These are phyloP conservation scores for Beverwykella pulmonaria DNA, from an alignment of 495 filamentous ascomycete genomes.

Conservation along the genomic window DNA sequence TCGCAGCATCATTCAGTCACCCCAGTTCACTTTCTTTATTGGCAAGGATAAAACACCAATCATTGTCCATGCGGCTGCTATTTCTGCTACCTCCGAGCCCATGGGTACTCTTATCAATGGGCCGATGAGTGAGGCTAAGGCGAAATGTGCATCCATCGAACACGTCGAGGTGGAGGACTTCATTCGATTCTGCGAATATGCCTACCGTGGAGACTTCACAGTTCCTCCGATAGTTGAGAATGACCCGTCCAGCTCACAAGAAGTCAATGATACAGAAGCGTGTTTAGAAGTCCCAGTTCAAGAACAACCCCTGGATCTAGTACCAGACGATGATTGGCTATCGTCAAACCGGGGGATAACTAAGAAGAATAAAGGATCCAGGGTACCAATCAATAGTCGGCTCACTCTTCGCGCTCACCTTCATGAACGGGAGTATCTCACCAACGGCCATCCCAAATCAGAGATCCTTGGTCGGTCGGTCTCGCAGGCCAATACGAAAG, in stretches of 20 bases:
- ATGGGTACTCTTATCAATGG: conserved; percentile 27
- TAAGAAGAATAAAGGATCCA: not conserved
- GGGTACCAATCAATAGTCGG: not conserved
- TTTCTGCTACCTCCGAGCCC: conserved; percentile 1
- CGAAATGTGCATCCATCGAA: conserved; percentile 2
- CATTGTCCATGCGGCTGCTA: conserved; percentile 16
- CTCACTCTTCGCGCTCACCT: not conserved
- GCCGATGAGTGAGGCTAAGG: conserved; percentile 13
- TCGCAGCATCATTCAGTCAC: conserved; percentile 6
- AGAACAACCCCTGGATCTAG: no score
- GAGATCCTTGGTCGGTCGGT: not conserved
- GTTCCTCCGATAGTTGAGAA: conserved; percentile 7
- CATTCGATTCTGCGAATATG: conserved; percentile 33
- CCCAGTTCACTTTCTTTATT: conserved; percentile 26
- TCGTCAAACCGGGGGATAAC: no score
- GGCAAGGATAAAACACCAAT: conserved; percentile 8
- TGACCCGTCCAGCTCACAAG: no score
- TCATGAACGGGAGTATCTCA: not conserved
- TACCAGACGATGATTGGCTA: no score
- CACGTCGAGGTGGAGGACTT: conserved; percentile 28
- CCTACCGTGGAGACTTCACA: conserved; percentile 31
- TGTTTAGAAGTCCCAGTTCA: no score
- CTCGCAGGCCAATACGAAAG: conserved; percentile 8
- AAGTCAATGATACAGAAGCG: no score
- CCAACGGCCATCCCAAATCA: not conserved